Evolutionary conservation across 768 basidiomycete species (phyloP).

Genomic region (Lactifluus rugatus): DNA sequence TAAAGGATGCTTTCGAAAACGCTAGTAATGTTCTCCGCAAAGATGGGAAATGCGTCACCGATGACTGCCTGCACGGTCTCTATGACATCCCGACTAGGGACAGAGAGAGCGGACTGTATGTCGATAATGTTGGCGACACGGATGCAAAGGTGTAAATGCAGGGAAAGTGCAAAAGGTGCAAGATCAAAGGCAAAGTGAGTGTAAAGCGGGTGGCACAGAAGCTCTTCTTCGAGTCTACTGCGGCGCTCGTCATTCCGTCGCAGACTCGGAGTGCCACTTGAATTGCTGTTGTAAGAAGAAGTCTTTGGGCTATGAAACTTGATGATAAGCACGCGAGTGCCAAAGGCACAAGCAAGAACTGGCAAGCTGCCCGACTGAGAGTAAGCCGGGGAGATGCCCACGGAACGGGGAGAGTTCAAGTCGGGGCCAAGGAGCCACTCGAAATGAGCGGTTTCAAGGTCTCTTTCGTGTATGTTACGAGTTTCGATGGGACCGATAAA

Average conservation of each 20-base stretch:
- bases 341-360: conserved; percentile 39
- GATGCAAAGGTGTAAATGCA: conserved; percentile 35
- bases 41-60: conserved; percentile 14
- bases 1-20: conserved; percentile 20
- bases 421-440: conserved; percentile 12
- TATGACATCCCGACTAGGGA: conserved; percentile 31
- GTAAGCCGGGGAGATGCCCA: conserved; percentile 47
- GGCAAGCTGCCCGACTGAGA: conserved; percentile 33
- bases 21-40: conserved; percentile 19
- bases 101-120: conserved; percentile 42
- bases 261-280: background rate
- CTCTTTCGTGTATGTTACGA: conserved; percentile 19
- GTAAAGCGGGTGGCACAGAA: conserved; percentile 38
- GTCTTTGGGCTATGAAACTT: conserved; percentile 17
- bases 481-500: conserved; percentile 19
- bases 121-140: conserved; percentile 44
- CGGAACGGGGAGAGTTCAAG: conserved; percentile 21
- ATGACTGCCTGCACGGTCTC: conserved; percentile 31
- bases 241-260: conserved; percentile 20
- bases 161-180: conserved; percentile 38
- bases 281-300: background rate
- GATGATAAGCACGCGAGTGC: conserved; percentile 22
- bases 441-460: conserved; percentile 19
- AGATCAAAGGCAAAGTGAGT: conserved; percentile 48
- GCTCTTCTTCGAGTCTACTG: conserved; percentile 29